Base-by-base conservation (phyloP, 768 basidiomycete genomes). In the Leccinum boreale region DNA sequence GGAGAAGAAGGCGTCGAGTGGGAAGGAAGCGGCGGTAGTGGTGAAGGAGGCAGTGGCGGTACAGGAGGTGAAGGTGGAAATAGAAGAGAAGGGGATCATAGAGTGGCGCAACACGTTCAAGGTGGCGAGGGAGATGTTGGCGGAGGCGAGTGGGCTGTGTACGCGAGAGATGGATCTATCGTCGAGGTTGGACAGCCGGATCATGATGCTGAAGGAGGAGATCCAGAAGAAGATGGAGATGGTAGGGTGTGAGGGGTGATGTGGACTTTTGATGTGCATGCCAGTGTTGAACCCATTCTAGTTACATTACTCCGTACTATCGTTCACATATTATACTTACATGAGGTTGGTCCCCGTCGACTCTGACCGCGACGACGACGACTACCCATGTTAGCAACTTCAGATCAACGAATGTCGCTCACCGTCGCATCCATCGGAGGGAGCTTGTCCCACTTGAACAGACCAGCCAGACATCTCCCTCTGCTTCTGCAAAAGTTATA, bases 401-500 rank as follows among this genome's bases (percentile, higher is more conserved):
- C 81, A 42, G 81, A 85, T 64, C 79, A 81, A 17, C 84, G 85
- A 63, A 77, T 85, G 58, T 78, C 84, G 4, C 75, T 86, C n/a
- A 70, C 83, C 0, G 76, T 85, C 52, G 69, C 76, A 28, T 69
- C 72, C 31, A 67, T 35, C 14, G 6, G 78, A 53, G 67, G 71
- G 28, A 63, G 75, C 42, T 71, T 80, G 29, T 31, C 31, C 12
- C 12, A 31, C 11, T 31, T 31, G 5, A 79, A 72, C 70, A 79
- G 72, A 70, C 74, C 75, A 17, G 76, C 78, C 15, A 74, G 77
- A 57, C 77, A 78, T 58, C 70, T 89, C 1, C 93, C 94, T 4
- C 89, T 89, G 0, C 96, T 96, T 70, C 79, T 97, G 15, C 91
- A 94, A 74, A 97, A 96, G 74, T 81, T 98, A 36, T 94, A 88